These are phyloP conservation scores for Periconia sp. DNA, from an alignment of 2,329 filamentous ascomycete genomes.

Conservation along the genomic window DNA sequence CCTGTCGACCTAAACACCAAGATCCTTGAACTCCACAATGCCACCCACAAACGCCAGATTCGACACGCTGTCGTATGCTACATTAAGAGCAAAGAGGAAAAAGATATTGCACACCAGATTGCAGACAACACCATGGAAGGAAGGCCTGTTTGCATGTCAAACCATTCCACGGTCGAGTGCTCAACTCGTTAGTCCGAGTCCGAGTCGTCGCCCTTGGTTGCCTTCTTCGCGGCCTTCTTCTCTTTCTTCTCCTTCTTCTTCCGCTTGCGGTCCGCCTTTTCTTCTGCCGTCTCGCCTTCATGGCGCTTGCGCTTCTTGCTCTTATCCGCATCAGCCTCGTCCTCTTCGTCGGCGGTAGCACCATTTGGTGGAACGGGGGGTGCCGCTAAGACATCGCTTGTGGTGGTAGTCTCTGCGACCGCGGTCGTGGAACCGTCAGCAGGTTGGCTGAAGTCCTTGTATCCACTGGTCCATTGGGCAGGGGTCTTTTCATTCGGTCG, in stretches of 20 bases:
- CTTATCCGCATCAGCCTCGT: constrained; percentile 32
- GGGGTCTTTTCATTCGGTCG: constrained; percentile 91
- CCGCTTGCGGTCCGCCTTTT: constrained; percentile 58
- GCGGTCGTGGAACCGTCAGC: constrained; percentile 28
- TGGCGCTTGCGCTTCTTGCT: constrained; percentile 57
- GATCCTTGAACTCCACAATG: constrained; percentile 42
- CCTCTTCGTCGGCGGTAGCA: constrained; percentile 21
- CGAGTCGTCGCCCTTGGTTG: constrained; percentile 37
- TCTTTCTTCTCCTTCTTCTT: constrained; percentile 71
- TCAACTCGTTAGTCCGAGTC: constrained; percentile 39
- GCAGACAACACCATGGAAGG: too few relatives aligned
- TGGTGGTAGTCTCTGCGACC: constrained; percentile 40
- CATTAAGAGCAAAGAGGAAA: constrained; percentile 38
- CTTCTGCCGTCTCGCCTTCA: constrained; percentile 51
- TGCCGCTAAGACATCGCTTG: constrained; percentile 43
- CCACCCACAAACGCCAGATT: constrained; percentile 36
- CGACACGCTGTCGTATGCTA: constrained; percentile 45
- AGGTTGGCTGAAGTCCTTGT: constrained; percentile 74
- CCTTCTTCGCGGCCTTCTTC: constrained; percentile 34
- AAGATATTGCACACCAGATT: constrained; percentile 21
- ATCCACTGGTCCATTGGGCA: constrained; percentile 88
- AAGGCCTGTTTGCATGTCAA: constrained; percentile 21
- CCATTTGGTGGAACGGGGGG: constrained; percentile 43
- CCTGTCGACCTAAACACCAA: constrained; percentile 29
- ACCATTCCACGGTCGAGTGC: too few relatives aligned